phyloP scores from a whole-genome alignment of 257 asterid species.

The Solanum corneliomulleri region DNA sequence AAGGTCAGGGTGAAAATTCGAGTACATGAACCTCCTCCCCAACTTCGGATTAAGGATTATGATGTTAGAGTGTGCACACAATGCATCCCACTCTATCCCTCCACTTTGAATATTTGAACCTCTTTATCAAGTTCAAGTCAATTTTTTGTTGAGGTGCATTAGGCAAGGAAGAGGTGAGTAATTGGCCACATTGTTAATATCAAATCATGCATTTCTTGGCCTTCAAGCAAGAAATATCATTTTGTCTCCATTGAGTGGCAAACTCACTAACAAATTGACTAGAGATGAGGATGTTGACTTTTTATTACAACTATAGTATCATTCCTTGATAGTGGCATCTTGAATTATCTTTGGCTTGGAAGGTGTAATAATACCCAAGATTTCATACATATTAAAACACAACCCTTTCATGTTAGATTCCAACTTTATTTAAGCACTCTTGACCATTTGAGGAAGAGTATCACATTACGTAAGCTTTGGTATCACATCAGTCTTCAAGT shows the following conservation, averaged over 20 bases:
- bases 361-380: background rate
- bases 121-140: background rate
- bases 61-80: background rate
- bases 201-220: background rate
- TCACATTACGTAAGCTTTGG: background rate
- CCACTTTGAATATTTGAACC: background rate
- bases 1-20: background rate
- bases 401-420: background rate
- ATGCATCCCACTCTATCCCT: background rate
- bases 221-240: background rate
- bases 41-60: background rate
- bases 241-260: too few species aligned
- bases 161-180: background rate
- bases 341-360: background rate
- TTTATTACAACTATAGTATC: background rate
- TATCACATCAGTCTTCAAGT: background rate
- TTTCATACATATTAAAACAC: background rate
- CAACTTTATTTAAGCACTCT: background rate
- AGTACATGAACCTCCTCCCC: background rate
- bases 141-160: background rate
- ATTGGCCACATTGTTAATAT: too few species aligned
- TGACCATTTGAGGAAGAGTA: background rate
- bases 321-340: background rate
- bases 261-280: background rate
- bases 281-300: background rate